Evolutionary conservation across 1,284 basidiomycete genomes (phyloP).

Genomic region (Leccinum huronense): DNA sequence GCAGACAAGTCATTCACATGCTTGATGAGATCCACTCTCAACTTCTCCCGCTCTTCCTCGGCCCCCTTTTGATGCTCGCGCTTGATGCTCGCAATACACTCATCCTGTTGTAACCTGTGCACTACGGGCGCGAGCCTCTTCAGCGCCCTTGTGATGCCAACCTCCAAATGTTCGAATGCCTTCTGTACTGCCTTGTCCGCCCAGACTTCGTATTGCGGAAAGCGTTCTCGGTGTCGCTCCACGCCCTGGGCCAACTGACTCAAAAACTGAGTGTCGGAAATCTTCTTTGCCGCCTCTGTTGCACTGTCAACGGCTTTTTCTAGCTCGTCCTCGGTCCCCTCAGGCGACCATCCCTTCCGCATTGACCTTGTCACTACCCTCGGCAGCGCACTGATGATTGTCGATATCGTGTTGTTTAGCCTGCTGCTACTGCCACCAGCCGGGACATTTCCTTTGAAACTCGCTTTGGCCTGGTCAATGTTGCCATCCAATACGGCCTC

Average conservation of each 20-base stretch:
- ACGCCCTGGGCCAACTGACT: slow-evolving; percentile 4
- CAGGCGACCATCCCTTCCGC: slow-evolving; percentile 12
- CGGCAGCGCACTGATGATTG: accelerated
- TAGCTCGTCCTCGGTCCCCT: slow-evolving; percentile 10
- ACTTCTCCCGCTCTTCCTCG: slow-evolving; percentile 17
- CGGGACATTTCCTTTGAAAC: neutral
- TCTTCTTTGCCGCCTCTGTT: neutral
- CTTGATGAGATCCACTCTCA: slow-evolving; percentile 29
- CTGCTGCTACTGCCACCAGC: neutral
- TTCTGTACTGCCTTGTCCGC: slow-evolving; percentile 7
- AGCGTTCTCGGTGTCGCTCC: neutral
- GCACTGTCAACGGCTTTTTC: slow-evolving; percentile 8
- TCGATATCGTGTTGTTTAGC: accelerated
- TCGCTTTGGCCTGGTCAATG: slow-evolving; percentile 7
- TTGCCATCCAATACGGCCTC: slow-evolving; percentile 12
- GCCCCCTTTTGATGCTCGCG: slow-evolving; percentile 4
- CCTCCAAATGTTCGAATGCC: slow-evolving; percentile 12
- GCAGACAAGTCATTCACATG: slow-evolving; percentile 24
- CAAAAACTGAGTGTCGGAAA: slow-evolving; percentile 17
- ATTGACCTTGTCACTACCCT: neutral
- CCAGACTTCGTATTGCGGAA: slow-evolving; percentile 2
- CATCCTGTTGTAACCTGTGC: slow-evolving; percentile 13
- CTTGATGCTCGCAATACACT: slow-evolving; percentile 3
- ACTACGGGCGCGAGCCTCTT: slow-evolving; percentile 11
- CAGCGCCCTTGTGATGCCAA: neutral